phyloP scores from a whole-genome alignment of 2,329 filamentous ascomycete species.

The Ascochyta lentis region DNA sequence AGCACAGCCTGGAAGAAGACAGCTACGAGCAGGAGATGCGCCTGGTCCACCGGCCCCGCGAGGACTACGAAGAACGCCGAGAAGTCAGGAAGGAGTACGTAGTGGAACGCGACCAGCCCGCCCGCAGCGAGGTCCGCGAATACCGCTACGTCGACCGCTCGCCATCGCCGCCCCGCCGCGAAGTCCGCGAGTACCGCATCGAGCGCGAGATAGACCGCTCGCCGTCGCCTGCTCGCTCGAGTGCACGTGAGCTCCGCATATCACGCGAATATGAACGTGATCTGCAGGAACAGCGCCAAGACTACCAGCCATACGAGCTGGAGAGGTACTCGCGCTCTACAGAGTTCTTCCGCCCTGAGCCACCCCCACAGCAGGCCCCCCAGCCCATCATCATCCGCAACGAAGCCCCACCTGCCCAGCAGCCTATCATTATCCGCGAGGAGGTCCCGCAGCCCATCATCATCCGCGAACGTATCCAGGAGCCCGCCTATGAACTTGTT shows the following conservation, averaged over 20 bases:
- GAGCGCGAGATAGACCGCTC: constrained; percentile 59
- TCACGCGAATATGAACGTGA: constrained; percentile 46
- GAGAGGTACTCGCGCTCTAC: constrained; percentile 61
- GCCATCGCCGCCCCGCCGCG: constrained; percentile 54
- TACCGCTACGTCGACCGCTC: constrained; percentile 48
- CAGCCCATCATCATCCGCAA: constrained; percentile 60
- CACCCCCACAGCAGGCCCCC: constrained; percentile 31
- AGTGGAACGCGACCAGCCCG: constrained; percentile 44
- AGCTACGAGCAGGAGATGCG: constrained; percentile 57
- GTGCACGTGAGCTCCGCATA: constrained; percentile 42
- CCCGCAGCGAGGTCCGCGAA: constrained; percentile 45
- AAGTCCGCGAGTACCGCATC: constrained; percentile 59
- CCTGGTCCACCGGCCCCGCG: constrained; percentile 52
- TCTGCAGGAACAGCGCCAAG: constrained; percentile 32
- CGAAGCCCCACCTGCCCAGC: constrained; percentile 58
- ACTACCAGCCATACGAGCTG: constrained; percentile 48
- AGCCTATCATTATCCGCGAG: constrained; percentile 64
- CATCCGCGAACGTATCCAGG: constrained; percentile 52
- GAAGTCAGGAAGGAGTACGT: constrained; percentile 47
- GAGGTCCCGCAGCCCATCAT: constrained; percentile 58
- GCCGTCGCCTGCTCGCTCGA: constrained; percentile 53
- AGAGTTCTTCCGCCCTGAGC: constrained; percentile 58
- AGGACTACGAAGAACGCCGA: constrained; percentile 42
- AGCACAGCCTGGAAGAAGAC: constrained; percentile 52
- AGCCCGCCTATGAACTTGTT: constrained; percentile 66